Conservation (phyloP, 768 basidiomycete genomes). For the Tylopilus subfusipes region DNA sequence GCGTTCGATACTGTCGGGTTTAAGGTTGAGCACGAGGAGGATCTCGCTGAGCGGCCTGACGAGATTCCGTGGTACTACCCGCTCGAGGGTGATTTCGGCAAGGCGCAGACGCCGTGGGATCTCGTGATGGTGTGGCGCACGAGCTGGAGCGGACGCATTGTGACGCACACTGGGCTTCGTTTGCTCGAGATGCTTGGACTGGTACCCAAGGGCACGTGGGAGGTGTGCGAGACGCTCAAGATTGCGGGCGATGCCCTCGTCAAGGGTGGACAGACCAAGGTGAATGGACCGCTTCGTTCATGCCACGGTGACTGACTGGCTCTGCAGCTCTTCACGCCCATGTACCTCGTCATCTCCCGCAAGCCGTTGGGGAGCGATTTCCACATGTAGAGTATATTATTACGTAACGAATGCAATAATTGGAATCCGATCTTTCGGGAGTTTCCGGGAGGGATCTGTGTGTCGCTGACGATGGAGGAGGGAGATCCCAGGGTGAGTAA, state of each 20-base stretch:
- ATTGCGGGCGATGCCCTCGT: constrained; percentile 77
- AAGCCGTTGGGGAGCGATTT: constrained; percentile 38
- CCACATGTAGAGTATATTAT: background rate
- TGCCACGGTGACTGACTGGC: background rate
- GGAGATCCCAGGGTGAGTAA: constrained; percentile 64
- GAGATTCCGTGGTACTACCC: constrained; percentile 93
- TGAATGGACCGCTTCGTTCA: constrained; percentile 29
- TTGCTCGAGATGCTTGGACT: constrained; percentile 73
- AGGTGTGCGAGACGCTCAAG: constrained; percentile 86
- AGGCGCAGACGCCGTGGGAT: constrained; percentile 94
- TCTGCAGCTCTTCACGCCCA: constrained; percentile 77
- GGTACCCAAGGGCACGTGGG: constrained; percentile 88
- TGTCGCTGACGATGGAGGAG: constrained; percentile 32
- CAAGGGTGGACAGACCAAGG: constrained; percentile 83
- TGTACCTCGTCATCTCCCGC: constrained; percentile 68
- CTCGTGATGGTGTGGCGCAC: constrained; percentile 85
- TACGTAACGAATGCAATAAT: background rate
- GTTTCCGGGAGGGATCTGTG: constrained; percentile 19
- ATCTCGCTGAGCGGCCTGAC: constrained; percentile 83
- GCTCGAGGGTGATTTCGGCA: constrained; percentile 86
- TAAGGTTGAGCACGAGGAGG: constrained; percentile 85
- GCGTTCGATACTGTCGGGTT: constrained; percentile 86
- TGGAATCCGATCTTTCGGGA: constrained; percentile 29
- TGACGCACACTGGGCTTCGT: constrained; percentile 79
- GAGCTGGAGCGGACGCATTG: constrained; percentile 79